These are phyloP conservation scores for Trypanosoma theileri DNA, from an alignment of 208 protist species.

Conservation along the genomic window DNA sequence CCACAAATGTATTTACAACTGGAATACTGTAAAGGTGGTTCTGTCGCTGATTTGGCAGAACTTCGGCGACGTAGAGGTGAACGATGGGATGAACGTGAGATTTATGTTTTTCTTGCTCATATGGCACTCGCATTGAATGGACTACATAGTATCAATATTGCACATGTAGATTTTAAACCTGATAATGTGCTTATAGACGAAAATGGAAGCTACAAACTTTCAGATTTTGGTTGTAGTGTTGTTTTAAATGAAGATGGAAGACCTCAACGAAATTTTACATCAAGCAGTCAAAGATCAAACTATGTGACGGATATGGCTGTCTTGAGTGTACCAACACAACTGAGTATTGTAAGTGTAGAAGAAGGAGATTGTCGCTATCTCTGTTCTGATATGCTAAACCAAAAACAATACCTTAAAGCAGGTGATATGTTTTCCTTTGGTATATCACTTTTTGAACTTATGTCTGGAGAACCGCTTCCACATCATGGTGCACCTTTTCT, in stretches of 20 bases:
- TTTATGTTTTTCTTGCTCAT: conserved; percentile 80
- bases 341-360: conserved; percentile 77
- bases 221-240: conserved; percentile 92
- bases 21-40: conserved; percentile 85
- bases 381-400: conserved; percentile 90
- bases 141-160: conserved; percentile 77
- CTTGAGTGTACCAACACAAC: conserved; percentile 37
- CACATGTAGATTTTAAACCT: conserved; percentile 93
- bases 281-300: not conserved
- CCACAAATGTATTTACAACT: conserved; percentile 82
- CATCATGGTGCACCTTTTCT: conserved; percentile 71
- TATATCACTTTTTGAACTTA: conserved; percentile 90
- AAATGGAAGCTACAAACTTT: conserved; percentile 77
- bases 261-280: conserved; percentile 29
- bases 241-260: conserved; percentile 60
- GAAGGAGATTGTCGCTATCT: conserved; percentile 92
- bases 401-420: conserved; percentile 73
- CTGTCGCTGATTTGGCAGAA: conserved; percentile 56
- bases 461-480: conserved; percentile 75
- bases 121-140: conserved; percentile 87
- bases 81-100: conserved; percentile 70
- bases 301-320: not conserved
- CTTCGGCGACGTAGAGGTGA: conserved; percentile 40
- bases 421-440: conserved; percentile 92
- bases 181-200: conserved; percentile 92